Conservation (phyloP, 352 stramenopile species). For the Phytophthora citricola region DNA sequence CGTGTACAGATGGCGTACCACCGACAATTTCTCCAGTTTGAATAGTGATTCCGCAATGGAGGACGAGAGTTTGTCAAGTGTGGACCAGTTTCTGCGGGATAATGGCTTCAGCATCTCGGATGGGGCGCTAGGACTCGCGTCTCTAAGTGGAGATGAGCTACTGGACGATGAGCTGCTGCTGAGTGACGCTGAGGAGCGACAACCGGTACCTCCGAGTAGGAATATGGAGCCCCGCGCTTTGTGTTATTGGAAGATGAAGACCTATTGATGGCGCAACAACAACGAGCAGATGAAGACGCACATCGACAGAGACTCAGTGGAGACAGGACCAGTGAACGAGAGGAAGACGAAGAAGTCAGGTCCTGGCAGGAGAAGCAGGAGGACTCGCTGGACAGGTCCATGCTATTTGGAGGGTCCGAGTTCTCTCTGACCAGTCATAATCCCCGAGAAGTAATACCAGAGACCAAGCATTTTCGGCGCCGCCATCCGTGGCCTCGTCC, state of each 20-base stretch:
- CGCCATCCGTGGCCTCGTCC: slow-evolving; percentile 9
- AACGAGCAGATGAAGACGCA: neutral
- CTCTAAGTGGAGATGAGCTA: slow-evolving; percentile 40
- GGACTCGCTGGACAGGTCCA: slow-evolving; percentile 59
- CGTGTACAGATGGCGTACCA: too few species aligned
- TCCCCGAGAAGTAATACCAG: slow-evolving; percentile 1
- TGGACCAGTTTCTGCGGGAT: slow-evolving; percentile 83
- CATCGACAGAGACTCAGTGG: slow-evolving; percentile 20
- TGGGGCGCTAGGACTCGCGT: slow-evolving; percentile 38
- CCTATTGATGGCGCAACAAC: slow-evolving; percentile 35
- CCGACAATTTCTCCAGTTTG: neutral
- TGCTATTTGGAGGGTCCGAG: slow-evolving; percentile 55
- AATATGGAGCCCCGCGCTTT: slow-evolving; percentile 51
- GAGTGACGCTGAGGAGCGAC: slow-evolving; percentile 40
- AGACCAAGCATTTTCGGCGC: slow-evolving; percentile 4
- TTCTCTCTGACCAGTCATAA: slow-evolving; percentile 31
- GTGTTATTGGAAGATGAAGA: slow-evolving; percentile 67
- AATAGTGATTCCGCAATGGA: slow-evolving; percentile 20
- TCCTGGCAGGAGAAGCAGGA: slow-evolving; percentile 4
- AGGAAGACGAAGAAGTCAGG: neutral
- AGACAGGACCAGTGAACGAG: slow-evolving; percentile 28
- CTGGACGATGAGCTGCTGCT: slow-evolving; percentile 48
- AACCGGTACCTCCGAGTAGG: slow-evolving; percentile 2
- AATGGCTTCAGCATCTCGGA: slow-evolving; percentile 74
- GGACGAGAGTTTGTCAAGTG: slow-evolving; percentile 68